Evolutionary conservation across 2,329 filamentous ascomycete species (phyloP), one percentile per base, ranked within the genome.

Genomic region (Scedosporium apiospermum): DNA sequence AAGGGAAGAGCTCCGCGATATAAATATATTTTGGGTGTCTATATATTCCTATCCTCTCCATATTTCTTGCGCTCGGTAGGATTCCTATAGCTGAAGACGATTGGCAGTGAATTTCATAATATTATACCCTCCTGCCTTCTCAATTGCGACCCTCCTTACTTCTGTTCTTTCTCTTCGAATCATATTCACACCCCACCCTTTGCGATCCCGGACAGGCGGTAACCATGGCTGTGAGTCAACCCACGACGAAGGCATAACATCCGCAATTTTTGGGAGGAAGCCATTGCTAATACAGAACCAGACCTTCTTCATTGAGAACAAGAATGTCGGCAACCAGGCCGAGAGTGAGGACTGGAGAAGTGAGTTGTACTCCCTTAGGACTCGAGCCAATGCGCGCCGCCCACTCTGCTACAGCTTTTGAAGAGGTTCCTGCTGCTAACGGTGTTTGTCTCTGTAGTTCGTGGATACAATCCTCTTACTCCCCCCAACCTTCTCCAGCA

Each of bases 401-500:
- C 16, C 27, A 27, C 7, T 18, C 6, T 18, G 51, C 21, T 18
- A n/a, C 64, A 55, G 23, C 10, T 38, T 9, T 38, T 57, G 49
- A 12, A 57, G n/a, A n/a, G 26, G 14, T 23, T 12, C 23, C 9
- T 34, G 14, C 38, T 16, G 4, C 51, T 60, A n/a, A 38, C 42
- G 38, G 6, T 18, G n/a, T 18, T 26, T 23, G 16, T 42, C 58
- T 60, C 21, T 64, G 30, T 66, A 91, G 88, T 92, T 75, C 88
- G 89, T 66, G 93, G 93, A 69, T 93, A 96, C 83, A 96, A 96
- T 74, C 93, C 91, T 70, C 81, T 99, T 68, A 97, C 91, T 14
- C 88, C 95, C 6, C 95, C 95, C 65, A 91, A 96, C 71, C 87
- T 99, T 66, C 91, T 99, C 65, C 93, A 98, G 76, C 89, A 93